Evolutionary conservation across 2,329 filamentous ascomycete species (phyloP), one percentile per base, ranked within the genome.

Genomic region (Drechslerella dactyloides): DNA sequence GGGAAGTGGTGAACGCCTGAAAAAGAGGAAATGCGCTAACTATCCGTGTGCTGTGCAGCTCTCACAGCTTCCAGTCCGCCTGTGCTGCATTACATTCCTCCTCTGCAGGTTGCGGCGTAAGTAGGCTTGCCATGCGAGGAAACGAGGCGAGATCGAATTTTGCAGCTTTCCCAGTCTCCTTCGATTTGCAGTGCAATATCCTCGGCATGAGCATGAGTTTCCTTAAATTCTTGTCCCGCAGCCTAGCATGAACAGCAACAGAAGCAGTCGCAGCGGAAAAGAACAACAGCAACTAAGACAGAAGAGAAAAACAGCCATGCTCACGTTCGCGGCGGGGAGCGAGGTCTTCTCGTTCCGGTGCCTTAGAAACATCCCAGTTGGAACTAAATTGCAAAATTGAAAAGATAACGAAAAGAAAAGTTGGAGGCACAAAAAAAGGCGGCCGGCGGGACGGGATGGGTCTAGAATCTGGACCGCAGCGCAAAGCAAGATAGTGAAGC

Each of bases 261-360:
- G n/a, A 3, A 42, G 37, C 11, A 15, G 13, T 4, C 11, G 35
- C 21, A n/a, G 44, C 21, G 40, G 33, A 24, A 37, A 30, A 30
- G 21, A 56, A 58, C 46, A 40, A 37, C 44, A 60, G 21, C 52
- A 42, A 51, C 59, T 11, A 4, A 58, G 27, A 15, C 23, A 27
- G 27, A 54, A 59, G 51, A 19, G 4, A 33, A 10, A 37, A 0
- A n/a, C 37, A 65, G 57, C 17, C 17, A 40, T 48, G 37, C 15
- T 42, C 37, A 42, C 44, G 50, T 48, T 62, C 52, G 35, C 27
- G 48, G 52, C 52, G 57, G 65, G 58, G 52, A 53, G 58, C 44
- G 44, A 62, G 52, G 53, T 69, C 21, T 69, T 63, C 65, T 69
- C 53, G 58, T 69, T 69, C 65, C 65, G 65, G 65, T 27, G 46